A percentile compares a stretch with the other conserved stretches of the same genome.
Conservation (phyloP, 2,329 filamentous ascomycete genomes). For the Alternaria conjuncta region DNA sequence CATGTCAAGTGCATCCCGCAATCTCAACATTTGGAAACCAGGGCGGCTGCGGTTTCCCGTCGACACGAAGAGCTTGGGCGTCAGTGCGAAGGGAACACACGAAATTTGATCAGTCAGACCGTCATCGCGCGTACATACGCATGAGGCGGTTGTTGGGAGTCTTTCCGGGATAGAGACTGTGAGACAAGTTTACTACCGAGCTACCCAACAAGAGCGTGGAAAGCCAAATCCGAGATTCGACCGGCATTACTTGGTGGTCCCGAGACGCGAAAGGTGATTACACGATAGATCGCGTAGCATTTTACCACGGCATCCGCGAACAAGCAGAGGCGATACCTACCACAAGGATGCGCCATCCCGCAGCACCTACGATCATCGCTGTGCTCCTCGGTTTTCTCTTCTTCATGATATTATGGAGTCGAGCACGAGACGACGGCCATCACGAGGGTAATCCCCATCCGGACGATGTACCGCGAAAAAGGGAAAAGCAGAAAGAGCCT, state of each 20-base stretch:
- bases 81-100: background rate
- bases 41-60: background rate
- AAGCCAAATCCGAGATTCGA: background rate
- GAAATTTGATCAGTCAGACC: background rate
- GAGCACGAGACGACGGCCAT: constrained; percentile 33
- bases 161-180: background rate
- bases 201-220: background rate
- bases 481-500: background rate
- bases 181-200: background rate
- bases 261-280: background rate
- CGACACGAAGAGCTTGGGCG: background rate
- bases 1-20: background rate
- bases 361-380: constrained; percentile 42
- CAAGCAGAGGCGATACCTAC: background rate
- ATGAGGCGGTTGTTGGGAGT: background rate
- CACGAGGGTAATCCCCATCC: constrained; percentile 49
- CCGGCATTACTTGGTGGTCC: background rate
- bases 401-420: constrained; percentile 36
- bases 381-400: constrained; percentile 39
- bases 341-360: constrained; percentile 42
- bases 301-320: background rate
- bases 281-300: background rate
- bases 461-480: constrained; percentile 37
- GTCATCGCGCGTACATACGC: background rate
- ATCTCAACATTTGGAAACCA: background rate